phyloP scores from a whole-genome alignment of 164 flowering plant species.

The Stephania cephalantha region DNA sequence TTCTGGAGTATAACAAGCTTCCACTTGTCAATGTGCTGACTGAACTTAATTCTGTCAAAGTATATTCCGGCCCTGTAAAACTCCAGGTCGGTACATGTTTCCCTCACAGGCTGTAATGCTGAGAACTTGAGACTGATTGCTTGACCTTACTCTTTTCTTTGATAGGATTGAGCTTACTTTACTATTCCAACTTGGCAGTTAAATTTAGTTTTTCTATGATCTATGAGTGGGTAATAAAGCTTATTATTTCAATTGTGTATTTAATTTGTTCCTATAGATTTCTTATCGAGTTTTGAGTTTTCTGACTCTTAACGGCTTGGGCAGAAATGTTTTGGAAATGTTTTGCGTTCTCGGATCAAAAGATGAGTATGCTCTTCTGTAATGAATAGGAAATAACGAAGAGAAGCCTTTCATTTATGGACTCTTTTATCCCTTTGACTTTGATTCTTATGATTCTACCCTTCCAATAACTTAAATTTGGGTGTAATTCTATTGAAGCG shows the following conservation, averaged over 20 bases:
- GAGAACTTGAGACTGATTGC: too few species aligned
- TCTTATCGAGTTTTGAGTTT: not conserved
- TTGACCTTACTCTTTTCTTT: too few species aligned
- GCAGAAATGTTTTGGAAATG: not conserved
- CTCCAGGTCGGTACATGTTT: conserved; percentile 53
- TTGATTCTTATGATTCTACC: not conserved
- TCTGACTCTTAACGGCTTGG: not conserved
- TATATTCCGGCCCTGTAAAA: conserved; percentile 61
- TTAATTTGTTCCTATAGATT: not conserved
- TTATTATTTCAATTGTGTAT: not conserved
- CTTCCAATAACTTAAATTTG: not conserved
- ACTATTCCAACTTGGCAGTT: too few species aligned
- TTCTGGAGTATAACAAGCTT: conserved; percentile 72
- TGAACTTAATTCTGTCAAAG: conserved; percentile 60
- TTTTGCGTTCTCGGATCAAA: not conserved
- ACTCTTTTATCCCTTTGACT: not conserved
- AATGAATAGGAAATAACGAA: not conserved
- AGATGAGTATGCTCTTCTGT: not conserved
- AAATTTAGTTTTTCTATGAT: too few species aligned
- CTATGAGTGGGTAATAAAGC: too few species aligned
- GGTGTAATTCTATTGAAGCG: not conserved
- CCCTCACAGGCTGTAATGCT: not conserved
- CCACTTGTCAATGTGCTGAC: conserved; percentile 67
- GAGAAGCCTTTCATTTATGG: not conserved
- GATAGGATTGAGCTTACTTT: too few species aligned